Evolutionary conservation across 2,329 filamentous ascomycete genomes (phyloP).

Genomic region (Microdochium nivale): DNA sequence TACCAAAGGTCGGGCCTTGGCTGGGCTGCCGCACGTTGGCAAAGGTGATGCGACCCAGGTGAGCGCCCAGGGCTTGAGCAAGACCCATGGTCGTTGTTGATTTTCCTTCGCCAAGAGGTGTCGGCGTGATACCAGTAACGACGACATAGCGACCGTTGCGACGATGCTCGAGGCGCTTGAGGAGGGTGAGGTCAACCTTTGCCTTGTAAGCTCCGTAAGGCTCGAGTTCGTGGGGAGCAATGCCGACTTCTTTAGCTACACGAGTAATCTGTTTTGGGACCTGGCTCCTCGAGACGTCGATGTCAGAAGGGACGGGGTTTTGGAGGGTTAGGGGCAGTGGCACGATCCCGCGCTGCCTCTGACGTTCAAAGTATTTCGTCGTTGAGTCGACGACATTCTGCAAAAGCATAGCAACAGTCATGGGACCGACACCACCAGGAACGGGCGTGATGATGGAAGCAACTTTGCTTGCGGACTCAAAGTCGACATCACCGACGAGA

Average conservation of each 20-base stretch:
- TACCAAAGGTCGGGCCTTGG: conserved; percentile 95
- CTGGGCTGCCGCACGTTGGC: conserved; percentile 96
- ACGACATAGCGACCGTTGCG: conserved; percentile 85
- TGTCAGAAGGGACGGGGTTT: conserved; percentile 87
- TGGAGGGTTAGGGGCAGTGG: conserved; percentile 77
- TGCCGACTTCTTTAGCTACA: conserved; percentile 79
- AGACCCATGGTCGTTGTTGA: conserved; percentile 96
- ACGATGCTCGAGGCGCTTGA: conserved; percentile 80
- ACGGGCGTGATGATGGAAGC: conserved; percentile 94
- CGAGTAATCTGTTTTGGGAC: conserved; percentile 85
- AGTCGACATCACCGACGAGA: conserved; percentile 93
- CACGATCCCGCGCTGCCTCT: conserved; percentile 70
- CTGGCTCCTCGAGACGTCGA: conserved; percentile 82
- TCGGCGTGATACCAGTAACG: conserved; percentile 93
- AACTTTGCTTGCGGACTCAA: conserved; percentile 71
- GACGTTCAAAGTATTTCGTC: conserved; percentile 69
- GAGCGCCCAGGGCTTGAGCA: conserved; percentile 83
- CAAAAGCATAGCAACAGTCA: conserved; percentile 97
- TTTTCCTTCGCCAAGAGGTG: conserved; percentile 93
- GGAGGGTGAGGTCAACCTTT: conserved; percentile 77
- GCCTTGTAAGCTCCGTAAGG: conserved; percentile 94
- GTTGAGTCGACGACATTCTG: conserved; percentile 91
- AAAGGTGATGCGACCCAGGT: conserved; percentile 80
- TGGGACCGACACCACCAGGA: conserved; percentile 91
- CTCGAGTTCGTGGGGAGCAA: conserved; percentile 82